A percentile compares a stretch with the other conserved stretches of the same genome.
Conservation (phyloP, 164 flowering plant genomes). For the Annona cherimola region DNA sequence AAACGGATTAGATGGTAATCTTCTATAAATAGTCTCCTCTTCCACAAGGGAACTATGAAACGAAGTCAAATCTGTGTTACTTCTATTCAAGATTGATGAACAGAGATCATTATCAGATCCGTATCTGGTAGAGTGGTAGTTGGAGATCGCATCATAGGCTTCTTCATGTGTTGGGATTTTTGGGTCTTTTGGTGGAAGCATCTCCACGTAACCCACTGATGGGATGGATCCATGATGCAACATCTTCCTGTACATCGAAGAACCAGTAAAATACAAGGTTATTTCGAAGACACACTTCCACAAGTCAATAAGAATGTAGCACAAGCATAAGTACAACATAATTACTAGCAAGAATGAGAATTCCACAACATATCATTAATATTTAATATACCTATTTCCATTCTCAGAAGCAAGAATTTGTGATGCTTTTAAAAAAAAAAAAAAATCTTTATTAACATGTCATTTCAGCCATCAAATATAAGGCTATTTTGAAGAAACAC, state of each 20-base stretch:
- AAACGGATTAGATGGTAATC: constrained; percentile 16
- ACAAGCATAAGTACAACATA: background rate
- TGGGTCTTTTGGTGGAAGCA: constrained; percentile 9
- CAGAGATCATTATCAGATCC: constrained; percentile 24
- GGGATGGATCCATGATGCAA: constrained; percentile 19
- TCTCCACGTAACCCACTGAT: constrained; percentile 9
- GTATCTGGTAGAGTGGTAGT: constrained; percentile 22
- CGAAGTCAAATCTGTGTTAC: constrained; percentile 16
- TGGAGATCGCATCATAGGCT: constrained; percentile 17
- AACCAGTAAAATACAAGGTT: background rate
- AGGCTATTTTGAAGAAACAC: background rate
- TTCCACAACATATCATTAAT: background rate
- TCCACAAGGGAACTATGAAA: constrained; percentile 13
- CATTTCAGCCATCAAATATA: background rate
- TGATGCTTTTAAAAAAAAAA: constrained; percentile 3
- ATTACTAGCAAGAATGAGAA: background rate
- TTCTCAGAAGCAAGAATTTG: constrained; percentile 17
- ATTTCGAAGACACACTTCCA: background rate
- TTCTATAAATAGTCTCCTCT: constrained; percentile 17
- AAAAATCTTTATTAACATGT: constrained; percentile 8
- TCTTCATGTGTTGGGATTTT: constrained; percentile 17
- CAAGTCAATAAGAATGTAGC: too few species aligned
- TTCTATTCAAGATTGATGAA: constrained; percentile 19
- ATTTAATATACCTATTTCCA: constrained; percentile 24
- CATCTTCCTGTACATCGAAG: constrained; percentile 25